These are phyloP conservation scores for Geotrichum restrictum DNA, from an alignment of 1,139 yeast species.

Conservation along the genomic window DNA sequence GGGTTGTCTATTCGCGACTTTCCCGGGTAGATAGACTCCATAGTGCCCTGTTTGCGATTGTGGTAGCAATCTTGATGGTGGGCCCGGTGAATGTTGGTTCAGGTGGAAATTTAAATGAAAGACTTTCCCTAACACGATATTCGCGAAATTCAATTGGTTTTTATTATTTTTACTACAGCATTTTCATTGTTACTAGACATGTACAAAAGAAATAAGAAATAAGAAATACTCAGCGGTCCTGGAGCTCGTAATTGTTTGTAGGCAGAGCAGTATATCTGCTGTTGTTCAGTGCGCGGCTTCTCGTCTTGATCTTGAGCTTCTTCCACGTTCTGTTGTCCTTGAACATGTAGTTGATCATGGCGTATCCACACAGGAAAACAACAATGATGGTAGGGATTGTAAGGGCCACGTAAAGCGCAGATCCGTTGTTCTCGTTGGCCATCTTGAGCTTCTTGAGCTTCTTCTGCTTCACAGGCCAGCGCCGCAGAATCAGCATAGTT, in stretches of 20 bases:
- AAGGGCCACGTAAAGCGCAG: conserved; percentile 62
- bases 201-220: neutral
- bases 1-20: neutral
- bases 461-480: conserved; percentile 58
- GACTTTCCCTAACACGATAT: too few relatives aligned
- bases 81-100: too few relatives aligned
- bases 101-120: too few relatives aligned
- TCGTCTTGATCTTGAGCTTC: conserved; percentile 17
- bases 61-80: too few relatives aligned
- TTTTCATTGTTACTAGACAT: too few relatives aligned
- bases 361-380: conserved; percentile 41
- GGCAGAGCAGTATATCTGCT: conserved; percentile 20
- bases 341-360: conserved; percentile 18
- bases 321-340: conserved; percentile 22
- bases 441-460: conserved; percentile 47
- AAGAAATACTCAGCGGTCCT: conserved; percentile 5
- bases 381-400: conserved; percentile 65
- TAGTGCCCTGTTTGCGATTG: too few relatives aligned
- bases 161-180: too few relatives aligned
- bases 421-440: conserved; percentile 38
- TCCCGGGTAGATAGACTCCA: too few relatives aligned
- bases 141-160: too few relatives aligned
- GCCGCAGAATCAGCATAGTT: conserved; percentile 53
- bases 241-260: conserved; percentile 21
- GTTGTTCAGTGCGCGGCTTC: conserved; percentile 13